Evolutionary conservation across 2,329 filamentous ascomycete genomes (phyloP), one percentile per base, ranked within the genome.

Genomic region (Microthyrium microscopicum): DNA sequence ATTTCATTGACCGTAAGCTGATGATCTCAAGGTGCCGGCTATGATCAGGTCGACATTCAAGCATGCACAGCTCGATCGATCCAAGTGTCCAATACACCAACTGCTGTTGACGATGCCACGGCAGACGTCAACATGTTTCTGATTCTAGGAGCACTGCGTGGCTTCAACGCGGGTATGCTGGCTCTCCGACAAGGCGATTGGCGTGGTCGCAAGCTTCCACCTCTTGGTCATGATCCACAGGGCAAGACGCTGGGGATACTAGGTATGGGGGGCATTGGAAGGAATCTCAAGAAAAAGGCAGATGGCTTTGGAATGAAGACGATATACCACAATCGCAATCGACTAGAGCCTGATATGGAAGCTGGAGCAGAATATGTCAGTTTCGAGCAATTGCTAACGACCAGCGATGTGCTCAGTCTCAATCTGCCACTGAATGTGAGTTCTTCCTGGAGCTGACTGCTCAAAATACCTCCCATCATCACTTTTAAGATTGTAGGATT

Each of bases 181-280:
- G 61, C 67, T 9, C 61, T 87, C 7, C 70, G 82, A 22, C 58
- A 64, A 16, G 73, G 75, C 1, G 57, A 70, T 37, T 91, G 79
- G 77, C 65, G 70, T 33, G 78, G 77, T 4, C 50, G 53, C 4
- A 55, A 59, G 1, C 49, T 55, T 5, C 59, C 62, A 3, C 64
- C 68, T 1, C 63, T 73, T 1, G 82, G 81, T 9, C 77, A 80
- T 48, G 81, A 89, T 47, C 81, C 81, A 2, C 64, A 79, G 51
- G 79, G 77, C 22, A 89, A 87, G 53, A 60, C 74, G 2, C 62
- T 91, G 4, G 82, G 82, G 0, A 83, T 91, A 39, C 52, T 91
- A 26, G 82, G 82, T 5, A 87, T 89, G 80, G 82, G 82, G 15
- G 80, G 82, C 3, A 89, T 91, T 39, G 82, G 83, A 1, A 62